Conservation (phyloP, 1,284 basidiomycete genomes). For the Moniliophthora roreri region DNA sequence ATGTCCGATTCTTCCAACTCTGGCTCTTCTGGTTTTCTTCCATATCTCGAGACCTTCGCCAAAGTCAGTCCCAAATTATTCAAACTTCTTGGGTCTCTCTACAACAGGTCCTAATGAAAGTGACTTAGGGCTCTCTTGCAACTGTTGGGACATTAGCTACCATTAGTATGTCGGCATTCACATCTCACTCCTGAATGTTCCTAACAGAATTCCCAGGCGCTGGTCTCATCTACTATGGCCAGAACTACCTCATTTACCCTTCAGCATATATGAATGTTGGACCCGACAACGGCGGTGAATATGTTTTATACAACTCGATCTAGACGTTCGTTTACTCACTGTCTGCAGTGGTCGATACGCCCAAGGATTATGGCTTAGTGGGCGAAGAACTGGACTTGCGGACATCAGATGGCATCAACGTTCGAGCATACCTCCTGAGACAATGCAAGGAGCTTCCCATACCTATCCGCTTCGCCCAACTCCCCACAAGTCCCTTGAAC, state of each 20-base stretch:
- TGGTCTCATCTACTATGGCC: slow-evolving; percentile 81
- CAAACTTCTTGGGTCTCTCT: not conserved
- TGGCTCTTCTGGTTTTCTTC: slow-evolving; percentile 40
- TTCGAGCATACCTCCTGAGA: slow-evolving; percentile 63
- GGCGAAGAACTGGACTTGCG: slow-evolving; percentile 75
- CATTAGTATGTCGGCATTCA: slow-evolving; percentile 45
- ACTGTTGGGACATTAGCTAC: slow-evolving; percentile 68
- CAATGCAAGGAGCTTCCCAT: slow-evolving; percentile 34
- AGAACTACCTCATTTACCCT: slow-evolving; percentile 88
- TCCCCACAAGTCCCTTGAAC: slow-evolving; percentile 13
- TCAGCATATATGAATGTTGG: slow-evolving; percentile 49
- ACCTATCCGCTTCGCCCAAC: slow-evolving; percentile 17
- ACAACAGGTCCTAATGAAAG: not conserved
- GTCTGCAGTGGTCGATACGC: slow-evolving; percentile 65
- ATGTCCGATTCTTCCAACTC: slow-evolving; percentile 1
- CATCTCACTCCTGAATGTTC: not conserved
- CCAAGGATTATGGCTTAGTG: slow-evolving; percentile 66
- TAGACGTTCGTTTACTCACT: not conserved
- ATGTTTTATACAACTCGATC: not conserved
- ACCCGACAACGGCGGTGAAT: slow-evolving; percentile 14
- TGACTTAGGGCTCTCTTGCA: slow-evolving; percentile 62
- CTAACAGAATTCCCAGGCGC: slow-evolving; percentile 31
- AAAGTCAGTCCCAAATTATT: slow-evolving; percentile 43
- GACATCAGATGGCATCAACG: slow-evolving; percentile 58
- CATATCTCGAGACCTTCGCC: slow-evolving; percentile 59